These are phyloP conservation scores for Coniochaeta sp. DNA, from an alignment of 2,329 filamentous ascomycete genomes.

Conservation along the genomic window DNA sequence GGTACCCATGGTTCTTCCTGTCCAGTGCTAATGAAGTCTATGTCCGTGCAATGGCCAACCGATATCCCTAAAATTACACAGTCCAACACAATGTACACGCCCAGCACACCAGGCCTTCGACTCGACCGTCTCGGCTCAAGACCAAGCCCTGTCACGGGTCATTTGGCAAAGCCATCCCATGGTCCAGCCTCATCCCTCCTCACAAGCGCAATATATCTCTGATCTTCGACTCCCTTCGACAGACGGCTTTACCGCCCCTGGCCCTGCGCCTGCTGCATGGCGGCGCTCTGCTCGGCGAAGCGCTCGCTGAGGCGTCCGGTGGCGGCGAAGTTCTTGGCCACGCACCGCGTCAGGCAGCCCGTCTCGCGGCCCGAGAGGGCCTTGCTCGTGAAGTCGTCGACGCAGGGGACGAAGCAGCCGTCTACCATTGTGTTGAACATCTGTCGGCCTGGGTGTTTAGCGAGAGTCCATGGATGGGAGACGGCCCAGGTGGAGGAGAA, in stretches of 20 bases:
- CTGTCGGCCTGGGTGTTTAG: slow-evolving; percentile 20
- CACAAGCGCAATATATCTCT: background rate
- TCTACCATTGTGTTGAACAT: slow-evolving; percentile 64
- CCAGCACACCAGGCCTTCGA: background rate
- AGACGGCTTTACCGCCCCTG: slow-evolving; percentile 26
- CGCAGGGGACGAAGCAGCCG: slow-evolving; percentile 92
- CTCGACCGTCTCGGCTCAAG: background rate
- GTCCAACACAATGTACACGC: background rate
- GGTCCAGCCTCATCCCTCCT: background rate
- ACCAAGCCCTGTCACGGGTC: background rate
- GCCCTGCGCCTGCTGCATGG: slow-evolving; percentile 48
- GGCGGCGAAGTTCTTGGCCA: slow-evolving; percentile 91
- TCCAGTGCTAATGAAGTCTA: background rate
- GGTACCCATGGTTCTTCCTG: background rate
- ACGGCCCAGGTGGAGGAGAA: slow-evolving; percentile 18
- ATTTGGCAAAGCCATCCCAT: background rate
- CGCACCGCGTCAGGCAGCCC: slow-evolving; percentile 87
- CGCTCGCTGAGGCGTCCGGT: slow-evolving; percentile 85
- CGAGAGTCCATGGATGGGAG: background rate
- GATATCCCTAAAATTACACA: background rate
- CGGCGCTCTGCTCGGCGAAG: slow-evolving; percentile 66
- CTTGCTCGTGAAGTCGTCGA: slow-evolving; percentile 98
- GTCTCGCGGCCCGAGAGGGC: slow-evolving; percentile 81
- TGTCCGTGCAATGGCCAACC: background rate
- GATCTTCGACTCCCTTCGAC: background rate